phyloP scores from a whole-genome alignment of 2,329 filamentous ascomycete genomes.

The Arthroderma sp. region DNA sequence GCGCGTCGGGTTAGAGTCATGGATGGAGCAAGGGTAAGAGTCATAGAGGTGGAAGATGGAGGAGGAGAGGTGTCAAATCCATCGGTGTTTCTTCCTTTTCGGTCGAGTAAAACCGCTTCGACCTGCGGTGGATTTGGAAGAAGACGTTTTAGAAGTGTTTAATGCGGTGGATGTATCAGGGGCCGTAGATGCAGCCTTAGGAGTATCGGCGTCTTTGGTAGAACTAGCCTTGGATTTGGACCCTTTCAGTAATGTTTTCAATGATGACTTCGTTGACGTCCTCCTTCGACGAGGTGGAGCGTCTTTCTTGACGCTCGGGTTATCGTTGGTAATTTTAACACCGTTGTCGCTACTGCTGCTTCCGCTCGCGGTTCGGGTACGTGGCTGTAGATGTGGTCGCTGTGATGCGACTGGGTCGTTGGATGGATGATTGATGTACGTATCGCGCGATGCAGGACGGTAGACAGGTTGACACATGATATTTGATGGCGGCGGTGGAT shows the following conservation, averaged over 20 bases:
- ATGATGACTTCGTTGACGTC: neutral
- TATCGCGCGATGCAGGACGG: constrained; percentile 16
- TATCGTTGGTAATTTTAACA: neutral
- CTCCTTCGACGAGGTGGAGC: neutral
- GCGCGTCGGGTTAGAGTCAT: neutral
- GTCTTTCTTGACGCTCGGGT: neutral
- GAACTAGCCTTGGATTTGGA: neutral
- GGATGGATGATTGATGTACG: constrained; percentile 10
- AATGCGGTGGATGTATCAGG: neutral
- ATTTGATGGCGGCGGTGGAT: constrained; percentile 15
- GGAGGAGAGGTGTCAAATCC: constrained; percentile 20
- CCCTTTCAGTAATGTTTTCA: no score
- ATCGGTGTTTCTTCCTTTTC: neutral
- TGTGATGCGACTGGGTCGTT: constrained; percentile 12
- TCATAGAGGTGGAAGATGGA: constrained; percentile 11
- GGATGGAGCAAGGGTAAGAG: neutral
- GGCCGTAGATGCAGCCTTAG: neutral
- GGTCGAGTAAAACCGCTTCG: neutral
- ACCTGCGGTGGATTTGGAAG: constrained; percentile 10
- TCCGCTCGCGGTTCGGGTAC: constrained; percentile 3
- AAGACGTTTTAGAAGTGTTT: constrained; percentile 9
- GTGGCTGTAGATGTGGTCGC: constrained; percentile 12
- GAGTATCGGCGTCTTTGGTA: neutral
- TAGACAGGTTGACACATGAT: constrained; percentile 18
- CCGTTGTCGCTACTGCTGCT: constrained; percentile 13